Base-by-base conservation (phyloP, 345 rosid genomes). In the Aquilaria sinensis region DNA sequence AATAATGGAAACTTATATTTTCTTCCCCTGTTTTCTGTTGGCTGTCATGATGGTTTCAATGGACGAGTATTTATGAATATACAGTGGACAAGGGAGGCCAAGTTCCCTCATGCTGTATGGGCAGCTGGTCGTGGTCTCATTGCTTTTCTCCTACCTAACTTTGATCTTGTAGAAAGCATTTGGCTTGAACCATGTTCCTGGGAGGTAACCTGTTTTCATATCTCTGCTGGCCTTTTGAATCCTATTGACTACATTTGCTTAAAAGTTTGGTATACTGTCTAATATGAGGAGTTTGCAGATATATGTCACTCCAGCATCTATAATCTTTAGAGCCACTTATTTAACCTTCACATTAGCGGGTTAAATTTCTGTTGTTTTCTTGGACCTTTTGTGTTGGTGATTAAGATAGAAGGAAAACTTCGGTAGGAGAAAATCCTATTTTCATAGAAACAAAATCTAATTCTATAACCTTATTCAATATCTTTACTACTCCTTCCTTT, bases 121-220 rank as follows among this genome's bases (percentile, higher is more conserved):
- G 96, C 96, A 66, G 93, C 92, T 77, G 98, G 98, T 34, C 90
- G 92, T 73, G 92, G 90, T 64, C 93, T 92, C 47, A 85, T 87
- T 46, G 78, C 96, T 37, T 79, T 79, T 75, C 67, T 89, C 31
- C 79, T 89, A 58, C 98, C 98, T 51, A 92, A 87, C 70, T 92
- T 83, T 31, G 98, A 87, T 70, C 72, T 75, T 33, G 96, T 92
- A 30, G 96, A 92, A 67, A 84, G 82, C 72, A 65, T 92, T 59
- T 92, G 98, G 98, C 83, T 92, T 78, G 96, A 92, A 72, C 96
- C 98, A 41, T 77, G 67, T 74, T 84, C 96, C 31, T 89, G 98
- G 98, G 88, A 89, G 93, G 93, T 84, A 16, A 72, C 72, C 66
- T 47, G 33, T 51, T 32, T 50, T 15, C 32, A 37, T 15, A 57